phyloP scores from a whole-genome alignment of 2,329 filamentous ascomycete species.

The Cercospora sesami region DNA sequence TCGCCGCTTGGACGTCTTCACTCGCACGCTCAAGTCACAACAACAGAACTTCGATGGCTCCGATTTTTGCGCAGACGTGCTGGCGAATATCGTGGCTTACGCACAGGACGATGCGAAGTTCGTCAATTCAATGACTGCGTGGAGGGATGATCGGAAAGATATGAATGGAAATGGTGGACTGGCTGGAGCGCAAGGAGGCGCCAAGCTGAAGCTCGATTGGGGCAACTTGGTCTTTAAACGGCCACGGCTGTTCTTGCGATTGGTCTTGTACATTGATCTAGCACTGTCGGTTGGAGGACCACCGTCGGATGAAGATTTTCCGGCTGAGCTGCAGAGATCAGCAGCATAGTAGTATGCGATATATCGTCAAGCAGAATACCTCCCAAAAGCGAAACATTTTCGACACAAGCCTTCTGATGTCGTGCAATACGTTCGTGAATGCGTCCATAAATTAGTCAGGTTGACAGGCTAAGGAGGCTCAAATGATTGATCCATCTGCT shows the following conservation, averaged over 20 bases:
- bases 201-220: constrained; percentile 28
- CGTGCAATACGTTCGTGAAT: background rate
- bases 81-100: constrained; percentile 28
- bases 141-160: constrained; percentile 22
- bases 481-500: background rate
- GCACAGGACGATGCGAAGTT: constrained; percentile 28
- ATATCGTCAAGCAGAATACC: background rate
- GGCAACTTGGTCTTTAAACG: constrained; percentile 28
- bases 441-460: background rate
- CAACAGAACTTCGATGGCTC: constrained; percentile 29
- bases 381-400: background rate
- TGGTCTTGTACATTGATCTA: constrained; percentile 27
- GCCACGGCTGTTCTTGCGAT: constrained; percentile 25
- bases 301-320: constrained; percentile 27
- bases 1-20: constrained; percentile 27
- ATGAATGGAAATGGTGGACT: constrained; percentile 14
- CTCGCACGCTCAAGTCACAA: constrained; percentile 24
- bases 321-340: constrained; percentile 25
- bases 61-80: constrained; percentile 27
- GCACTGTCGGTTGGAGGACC: constrained; percentile 26
- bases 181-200: constrained; percentile 5
- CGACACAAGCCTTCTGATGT: background rate
- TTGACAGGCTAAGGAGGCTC: background rate
- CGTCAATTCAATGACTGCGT: constrained; percentile 25
- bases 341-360: constrained; percentile 9